Percentiles rank a stretch among this genome's conserved stretches.
Conservation (phyloP, 78 protist genomes). For the Acrasis kona region DNA sequence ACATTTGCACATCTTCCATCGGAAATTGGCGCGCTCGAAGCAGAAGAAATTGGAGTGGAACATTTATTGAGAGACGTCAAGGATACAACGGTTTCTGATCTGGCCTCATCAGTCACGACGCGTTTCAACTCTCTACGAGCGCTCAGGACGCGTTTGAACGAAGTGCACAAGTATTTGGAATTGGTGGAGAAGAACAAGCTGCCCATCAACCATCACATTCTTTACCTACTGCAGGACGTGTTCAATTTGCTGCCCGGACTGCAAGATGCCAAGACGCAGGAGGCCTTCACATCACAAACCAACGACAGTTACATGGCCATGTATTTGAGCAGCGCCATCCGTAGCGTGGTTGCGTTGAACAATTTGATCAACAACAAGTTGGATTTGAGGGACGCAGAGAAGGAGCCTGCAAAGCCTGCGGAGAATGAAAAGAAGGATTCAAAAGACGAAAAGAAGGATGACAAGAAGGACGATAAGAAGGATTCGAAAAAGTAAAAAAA, state of each 20-base stretch:
- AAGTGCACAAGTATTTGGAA: slow-evolving; percentile 42
- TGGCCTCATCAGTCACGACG: slow-evolving; percentile 42
- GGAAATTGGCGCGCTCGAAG: slow-evolving; percentile 81
- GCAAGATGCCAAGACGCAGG: slow-evolving; percentile 24
- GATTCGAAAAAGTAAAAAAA: neutral
- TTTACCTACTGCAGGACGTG: slow-evolving; percentile 77
- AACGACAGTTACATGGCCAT: slow-evolving; percentile 80
- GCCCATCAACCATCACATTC: slow-evolving; percentile 82
- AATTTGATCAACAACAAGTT: slow-evolving; percentile 85
- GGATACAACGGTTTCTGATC: slow-evolving; percentile 74
- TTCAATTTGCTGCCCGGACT: slow-evolving; percentile 87
- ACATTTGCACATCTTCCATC: slow-evolving; percentile 82
- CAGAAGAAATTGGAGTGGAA: slow-evolving; percentile 97
- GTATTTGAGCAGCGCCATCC: slow-evolving; percentile 78
- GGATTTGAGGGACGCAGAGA: slow-evolving; percentile 9
- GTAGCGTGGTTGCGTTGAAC: slow-evolving; percentile 88
- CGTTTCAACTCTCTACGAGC: slow-evolving; percentile 56
- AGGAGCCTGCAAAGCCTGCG: neutral
- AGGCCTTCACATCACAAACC: slow-evolving; percentile 57
- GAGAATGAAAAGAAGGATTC: neutral
- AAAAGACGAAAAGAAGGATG: neutral
- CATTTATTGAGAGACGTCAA: slow-evolving; percentile 89
- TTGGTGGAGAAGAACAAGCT: slow-evolving; percentile 31
- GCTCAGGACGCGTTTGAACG: slow-evolving; percentile 28
- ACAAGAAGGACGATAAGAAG: no score